Conservation (phyloP, 805 yeast species). For the Wickerhamiella australiensis region DNA sequence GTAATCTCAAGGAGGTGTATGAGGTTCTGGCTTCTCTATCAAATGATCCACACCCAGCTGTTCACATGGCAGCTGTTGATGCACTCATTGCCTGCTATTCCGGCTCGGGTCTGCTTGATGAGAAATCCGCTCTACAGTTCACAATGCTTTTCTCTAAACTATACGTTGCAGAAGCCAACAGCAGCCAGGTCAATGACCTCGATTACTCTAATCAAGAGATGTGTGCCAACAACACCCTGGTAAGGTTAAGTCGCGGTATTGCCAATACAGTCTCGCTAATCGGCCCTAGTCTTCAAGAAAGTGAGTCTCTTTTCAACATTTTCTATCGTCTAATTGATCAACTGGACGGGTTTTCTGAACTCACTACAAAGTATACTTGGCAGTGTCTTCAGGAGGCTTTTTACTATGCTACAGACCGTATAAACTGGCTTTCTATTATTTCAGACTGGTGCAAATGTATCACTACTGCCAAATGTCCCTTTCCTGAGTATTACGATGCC, state of each 20-base stretch:
- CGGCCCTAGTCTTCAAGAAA: constrained; percentile 43
- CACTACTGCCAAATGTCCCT: not conserved
- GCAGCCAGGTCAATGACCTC: constrained; percentile 34
- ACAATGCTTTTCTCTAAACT: constrained; percentile 33
- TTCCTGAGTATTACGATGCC: constrained; percentile 20
- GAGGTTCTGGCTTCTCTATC: constrained; percentile 36
- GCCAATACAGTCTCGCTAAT: constrained; percentile 17
- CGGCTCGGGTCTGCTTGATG: constrained; percentile 39
- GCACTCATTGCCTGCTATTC: constrained; percentile 47
- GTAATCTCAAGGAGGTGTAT: not conserved
- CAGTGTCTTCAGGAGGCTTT: constrained; percentile 21
- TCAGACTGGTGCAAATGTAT: constrained; percentile 17
- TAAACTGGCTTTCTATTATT: constrained; percentile 18
- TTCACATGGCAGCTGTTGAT: constrained; percentile 60
- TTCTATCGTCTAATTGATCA: constrained; percentile 29
- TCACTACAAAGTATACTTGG: constrained; percentile 21
- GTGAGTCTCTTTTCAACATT: constrained; percentile 15
- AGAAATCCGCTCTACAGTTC: constrained; percentile 34
- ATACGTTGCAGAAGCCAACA: constrained; percentile 39
- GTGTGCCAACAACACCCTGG: constrained; percentile 14
- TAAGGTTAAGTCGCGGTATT: not conserved
- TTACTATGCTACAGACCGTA: constrained; percentile 19
- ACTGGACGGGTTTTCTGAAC: constrained; percentile 27
- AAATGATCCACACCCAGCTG: constrained; percentile 73
- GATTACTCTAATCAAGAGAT: constrained; percentile 40